Conservation (phyloP, 1,284 basidiomycete genomes). For the Pascua sp. region DNA sequence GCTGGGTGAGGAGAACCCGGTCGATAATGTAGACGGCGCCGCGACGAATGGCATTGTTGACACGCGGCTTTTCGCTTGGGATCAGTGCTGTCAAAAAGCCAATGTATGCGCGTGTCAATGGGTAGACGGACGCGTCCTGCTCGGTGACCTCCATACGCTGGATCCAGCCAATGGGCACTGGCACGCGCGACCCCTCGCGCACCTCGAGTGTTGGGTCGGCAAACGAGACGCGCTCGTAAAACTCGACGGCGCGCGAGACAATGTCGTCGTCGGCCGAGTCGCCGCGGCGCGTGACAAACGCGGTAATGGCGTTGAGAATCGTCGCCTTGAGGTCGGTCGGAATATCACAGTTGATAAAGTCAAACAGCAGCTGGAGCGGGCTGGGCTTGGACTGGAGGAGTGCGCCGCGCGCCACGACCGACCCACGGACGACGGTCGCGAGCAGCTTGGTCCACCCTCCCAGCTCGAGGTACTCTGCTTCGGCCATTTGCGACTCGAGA, state of each 20-base stretch:
- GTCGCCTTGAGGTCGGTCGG: conserved; percentile 87
- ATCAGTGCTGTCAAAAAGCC: conserved; percentile 72
- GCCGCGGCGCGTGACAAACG: conserved; percentile 75
- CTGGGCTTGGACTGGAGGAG: conserved; percentile 69
- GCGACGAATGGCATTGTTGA: conserved; percentile 56
- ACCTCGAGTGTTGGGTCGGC: conserved; percentile 38
- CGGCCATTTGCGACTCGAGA: conserved; percentile 30
- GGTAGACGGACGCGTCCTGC: conserved; percentile 70
- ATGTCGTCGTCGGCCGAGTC: conserved; percentile 65
- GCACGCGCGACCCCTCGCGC: conserved; percentile 27
- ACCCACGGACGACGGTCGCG: conserved; percentile 72
- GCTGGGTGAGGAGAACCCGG: conserved; percentile 64
- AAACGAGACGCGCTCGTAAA: conserved; percentile 70
- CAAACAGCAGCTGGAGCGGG: conserved; percentile 73
- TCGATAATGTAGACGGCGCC: conserved; percentile 77
- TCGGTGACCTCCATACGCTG: conserved; percentile 69
- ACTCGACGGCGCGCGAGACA: conserved; percentile 61
- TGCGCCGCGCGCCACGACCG: conserved; percentile 47
- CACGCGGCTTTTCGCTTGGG: conserved; percentile 52
- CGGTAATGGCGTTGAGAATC: conserved; percentile 74
- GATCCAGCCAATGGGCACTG: conserved; percentile 40
- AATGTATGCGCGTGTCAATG: conserved; percentile 82
- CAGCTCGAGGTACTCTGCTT: conserved; percentile 31
- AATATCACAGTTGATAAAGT: conserved; percentile 71
- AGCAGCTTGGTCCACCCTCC: conserved; percentile 56